Conservation (phyloP, 2,329 filamentous ascomycete genomes). For the Zymoseptoria ardabiliae region DNA sequence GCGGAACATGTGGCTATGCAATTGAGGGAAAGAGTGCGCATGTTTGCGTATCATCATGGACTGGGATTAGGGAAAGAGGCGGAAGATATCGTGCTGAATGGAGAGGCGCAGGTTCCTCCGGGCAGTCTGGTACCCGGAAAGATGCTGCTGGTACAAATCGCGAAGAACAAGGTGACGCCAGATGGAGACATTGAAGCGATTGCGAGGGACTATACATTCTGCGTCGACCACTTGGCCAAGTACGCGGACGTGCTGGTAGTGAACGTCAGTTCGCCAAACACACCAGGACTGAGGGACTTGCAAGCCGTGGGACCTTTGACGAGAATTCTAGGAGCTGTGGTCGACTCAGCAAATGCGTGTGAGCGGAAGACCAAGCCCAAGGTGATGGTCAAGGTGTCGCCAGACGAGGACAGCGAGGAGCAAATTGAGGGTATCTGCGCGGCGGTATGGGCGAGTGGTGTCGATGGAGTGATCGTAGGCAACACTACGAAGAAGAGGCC, state of each 20-base stretch:
- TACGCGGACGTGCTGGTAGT: slow-evolving; percentile 97
- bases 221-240: slow-evolving; percentile 70
- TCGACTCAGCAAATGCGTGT: slow-evolving; percentile 63
- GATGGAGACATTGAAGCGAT: slow-evolving; percentile 79
- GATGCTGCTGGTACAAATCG: slow-evolving; percentile 82
- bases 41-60: slow-evolving; percentile 65
- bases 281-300: slow-evolving; percentile 77
- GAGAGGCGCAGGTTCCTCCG: slow-evolving; percentile 67
- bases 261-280: slow-evolving; percentile 96
- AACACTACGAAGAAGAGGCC: slow-evolving; percentile 88
- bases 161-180: slow-evolving; percentile 92
- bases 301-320: slow-evolving; percentile 81
- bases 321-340: slow-evolving; percentile 71
- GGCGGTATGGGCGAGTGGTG: slow-evolving; percentile 73
- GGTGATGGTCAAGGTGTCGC: slow-evolving; percentile 97
- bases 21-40: slow-evolving; percentile 67
- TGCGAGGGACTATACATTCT: slow-evolving; percentile 74
- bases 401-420: slow-evolving; percentile 79
- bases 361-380: slow-evolving; percentile 65
- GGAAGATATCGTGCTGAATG: slow-evolving; percentile 68
- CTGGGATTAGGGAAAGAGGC: slow-evolving; percentile 55
- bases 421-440: slow-evolving; percentile 85
- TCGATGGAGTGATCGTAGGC: slow-evolving; percentile 92
- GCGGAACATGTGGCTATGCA: slow-evolving; percentile 78
- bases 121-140: slow-evolving; percentile 71